A percentile compares a stretch with the other conserved stretches of the same genome.
These are phyloP conservation scores for Suillus clintonianus DNA, from an alignment of 768 basidiomycete genomes.

Conservation along the genomic window DNA sequence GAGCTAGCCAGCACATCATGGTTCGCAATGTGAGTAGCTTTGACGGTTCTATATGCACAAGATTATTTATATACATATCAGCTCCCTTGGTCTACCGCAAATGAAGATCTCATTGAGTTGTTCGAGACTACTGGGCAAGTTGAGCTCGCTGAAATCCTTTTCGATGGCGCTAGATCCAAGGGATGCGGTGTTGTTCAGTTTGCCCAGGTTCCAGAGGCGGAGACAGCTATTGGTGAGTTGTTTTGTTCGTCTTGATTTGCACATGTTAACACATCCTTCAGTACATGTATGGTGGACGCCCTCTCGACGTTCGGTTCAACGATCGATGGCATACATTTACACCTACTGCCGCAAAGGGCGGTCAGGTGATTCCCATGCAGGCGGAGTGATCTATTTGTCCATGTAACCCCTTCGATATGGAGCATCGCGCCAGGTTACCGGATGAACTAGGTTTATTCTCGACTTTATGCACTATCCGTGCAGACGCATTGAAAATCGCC, in stretches of 20 bases:
- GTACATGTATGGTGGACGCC: conserved; percentile 93
- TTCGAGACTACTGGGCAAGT: conserved; percentile 98
- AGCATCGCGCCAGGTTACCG: no score
- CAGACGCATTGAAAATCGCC: conserved; percentile 34
- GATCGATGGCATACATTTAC: conserved; percentile 95
- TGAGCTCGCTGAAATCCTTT: conserved; percentile 91
- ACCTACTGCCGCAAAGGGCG: conserved; percentile 86
- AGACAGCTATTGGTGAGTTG: conserved; percentile 83
- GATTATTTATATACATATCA: conserved; percentile 30
- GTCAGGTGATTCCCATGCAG: conserved; percentile 68
- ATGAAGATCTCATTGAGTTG: conserved; percentile 96
- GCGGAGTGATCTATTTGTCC: conserved; percentile 41
- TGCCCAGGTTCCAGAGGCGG: conserved; percentile 81
- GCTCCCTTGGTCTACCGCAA: conserved; percentile 99
- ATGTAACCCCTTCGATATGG: no score
- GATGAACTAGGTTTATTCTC: conserved; percentile 30
- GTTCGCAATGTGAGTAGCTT: conserved; percentile 86
- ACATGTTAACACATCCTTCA: conserved; percentile 29
- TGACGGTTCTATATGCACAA: not conserved
- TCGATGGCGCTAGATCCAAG: conserved; percentile 89
- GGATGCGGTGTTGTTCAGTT: conserved; percentile 98
- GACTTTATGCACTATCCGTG: conserved; percentile 36
- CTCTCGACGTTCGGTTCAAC: conserved; percentile 90
- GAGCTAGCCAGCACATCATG: conserved; percentile 97
- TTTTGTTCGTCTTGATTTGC: not conserved